Evolutionary conservation across 1,139 yeast species (phyloP), one percentile per base, ranked within the genome.

Genomic region (Protomyces arabidopsidicola): DNA sequence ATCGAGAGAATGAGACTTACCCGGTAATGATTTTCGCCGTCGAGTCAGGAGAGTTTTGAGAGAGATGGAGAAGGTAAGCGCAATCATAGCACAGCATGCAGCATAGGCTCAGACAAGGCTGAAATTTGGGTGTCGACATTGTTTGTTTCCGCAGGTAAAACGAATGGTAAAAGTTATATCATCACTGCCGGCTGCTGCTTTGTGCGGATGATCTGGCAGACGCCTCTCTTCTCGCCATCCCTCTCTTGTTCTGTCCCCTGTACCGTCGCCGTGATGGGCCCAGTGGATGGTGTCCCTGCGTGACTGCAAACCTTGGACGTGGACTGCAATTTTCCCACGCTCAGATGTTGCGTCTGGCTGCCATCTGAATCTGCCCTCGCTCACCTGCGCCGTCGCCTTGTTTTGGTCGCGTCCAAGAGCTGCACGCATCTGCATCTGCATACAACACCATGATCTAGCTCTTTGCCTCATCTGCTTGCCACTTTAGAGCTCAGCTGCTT

Each of bases 41-140:
- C 31, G 53, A 3, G 3, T 10, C 22, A 35, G 16, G 38, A 34
- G 10, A 16, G 31, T 45, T 16, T 39, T 55, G n/a, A 55, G 42
- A 27, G n/a, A 10, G 27, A 2, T 36, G 31, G n/a, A 14, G 42
- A 14, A n/a, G 22, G n/a, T 16, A n/a, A 14, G 9, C 10, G 18
- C 42, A 20, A 34, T n/a, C 16, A 27, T n/a, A 20, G 16, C 16
- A 14, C 22, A 35, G 34, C 10, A 31, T 14, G 8, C 14, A 20
- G 8, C 10, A n/a, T 20, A 14, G 20, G 36, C 62, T 58, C 62
- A 58, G 62, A 58, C 62, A 58, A 58, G 62, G 62, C 62, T 58
- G 62, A 58, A 58, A 58, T 58, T 51, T 51, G 27, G 55, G 62
- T 58, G 62, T 58, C 62, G 31, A 52, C 62, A 58, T 55, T 50